These are phyloP conservation scores for Xylariomycetidae sp. DNA, from an alignment of 2,329 filamentous ascomycete species.

Conservation along the genomic window DNA sequence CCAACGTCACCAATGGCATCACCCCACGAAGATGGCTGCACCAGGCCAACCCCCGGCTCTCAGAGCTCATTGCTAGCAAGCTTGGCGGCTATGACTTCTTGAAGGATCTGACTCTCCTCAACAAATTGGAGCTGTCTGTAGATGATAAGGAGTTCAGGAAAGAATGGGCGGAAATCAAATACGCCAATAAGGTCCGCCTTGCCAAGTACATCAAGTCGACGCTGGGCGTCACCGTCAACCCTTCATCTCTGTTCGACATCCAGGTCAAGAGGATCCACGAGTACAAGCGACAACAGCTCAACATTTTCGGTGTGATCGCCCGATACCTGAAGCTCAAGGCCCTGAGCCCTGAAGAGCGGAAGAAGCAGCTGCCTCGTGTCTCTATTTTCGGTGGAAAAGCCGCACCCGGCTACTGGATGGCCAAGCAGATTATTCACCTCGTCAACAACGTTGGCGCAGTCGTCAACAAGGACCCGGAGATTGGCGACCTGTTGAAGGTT, in stretches of 20 bases:
- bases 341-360: slow-evolving; percentile 75
- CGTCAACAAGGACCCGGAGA: slow-evolving; percentile 86
- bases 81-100: slow-evolving; percentile 78
- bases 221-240: slow-evolving; percentile 78
- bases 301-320: slow-evolving; percentile 97
- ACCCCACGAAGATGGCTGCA: slow-evolving; percentile 95
- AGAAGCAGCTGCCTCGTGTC: slow-evolving; percentile 82
- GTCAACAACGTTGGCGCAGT: slow-evolving; percentile 88
- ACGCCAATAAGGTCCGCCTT: slow-evolving; percentile 87
- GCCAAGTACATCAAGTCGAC: slow-evolving; percentile 86
- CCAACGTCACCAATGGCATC: slow-evolving; percentile 97
- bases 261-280: slow-evolving; percentile 99
- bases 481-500: slow-evolving; percentile 93
- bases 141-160: slow-evolving; percentile 88
- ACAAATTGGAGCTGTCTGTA: slow-evolving; percentile 77
- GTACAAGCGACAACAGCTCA: slow-evolving; percentile 98
- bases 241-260: slow-evolving; percentile 85
- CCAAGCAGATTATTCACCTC: slow-evolving; percentile 96
- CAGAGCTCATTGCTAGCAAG: slow-evolving; percentile 88
- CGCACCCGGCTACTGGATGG: slow-evolving; percentile 99
- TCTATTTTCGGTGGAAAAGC: slow-evolving; percentile 98
- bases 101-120: slow-evolving; percentile 82
- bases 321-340: slow-evolving; percentile 86
- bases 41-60: slow-evolving; percentile 91
- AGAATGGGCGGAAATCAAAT: slow-evolving; percentile 96